Evolutionary conservation across 2,329 filamentous ascomycete genomes (phyloP).

Genomic region (Talaromyces rugulosus): DNA sequence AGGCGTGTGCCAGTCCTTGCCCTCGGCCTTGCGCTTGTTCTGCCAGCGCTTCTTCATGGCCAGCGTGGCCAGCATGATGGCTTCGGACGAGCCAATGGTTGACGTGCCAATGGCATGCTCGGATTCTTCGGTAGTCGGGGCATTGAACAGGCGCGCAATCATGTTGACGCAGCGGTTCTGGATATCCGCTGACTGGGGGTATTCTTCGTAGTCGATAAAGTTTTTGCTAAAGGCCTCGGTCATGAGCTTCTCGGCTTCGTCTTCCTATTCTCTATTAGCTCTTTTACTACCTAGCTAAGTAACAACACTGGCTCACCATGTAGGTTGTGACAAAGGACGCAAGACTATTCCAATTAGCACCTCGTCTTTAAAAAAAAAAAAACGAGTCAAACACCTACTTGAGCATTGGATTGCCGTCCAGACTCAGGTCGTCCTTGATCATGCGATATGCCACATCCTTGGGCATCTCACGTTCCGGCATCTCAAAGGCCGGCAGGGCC

Average conservation of each 20-base stretch:
- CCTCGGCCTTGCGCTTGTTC: slow-evolving; percentile 76
- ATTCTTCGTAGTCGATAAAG: slow-evolving; percentile 88
- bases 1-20: slow-evolving; percentile 73
- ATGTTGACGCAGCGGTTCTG: slow-evolving; percentile 90
- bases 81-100: slow-evolving; percentile 82
- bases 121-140: slow-evolving; percentile 54
- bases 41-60: slow-evolving; percentile 97
- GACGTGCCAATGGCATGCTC: slow-evolving; percentile 76
- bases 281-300: background rate
- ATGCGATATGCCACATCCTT: slow-evolving; percentile 89
- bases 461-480: slow-evolving; percentile 89
- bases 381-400: slow-evolving; percentile 30
- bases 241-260: slow-evolving; percentile 96
- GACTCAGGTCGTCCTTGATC: slow-evolving; percentile 90
- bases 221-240: slow-evolving; percentile 87
- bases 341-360: slow-evolving; percentile 51
- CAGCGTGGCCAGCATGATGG: slow-evolving; percentile 52
- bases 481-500: slow-evolving; percentile 77
- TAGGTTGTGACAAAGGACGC: slow-evolving; percentile 95
- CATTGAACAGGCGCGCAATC: slow-evolving; percentile 87
- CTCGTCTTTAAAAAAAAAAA: background rate
- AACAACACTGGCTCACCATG: slow-evolving; percentile 59
- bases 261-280: slow-evolving; percentile 57
- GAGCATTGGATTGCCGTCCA: slow-evolving; percentile 87
- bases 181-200: slow-evolving; percentile 74